A percentile compares a stretch with the other conserved stretches of the same genome.
Evolutionary conservation across 1,284 basidiomycete species (phyloP).

Genomic region (Austroboletus niveus): DNA sequence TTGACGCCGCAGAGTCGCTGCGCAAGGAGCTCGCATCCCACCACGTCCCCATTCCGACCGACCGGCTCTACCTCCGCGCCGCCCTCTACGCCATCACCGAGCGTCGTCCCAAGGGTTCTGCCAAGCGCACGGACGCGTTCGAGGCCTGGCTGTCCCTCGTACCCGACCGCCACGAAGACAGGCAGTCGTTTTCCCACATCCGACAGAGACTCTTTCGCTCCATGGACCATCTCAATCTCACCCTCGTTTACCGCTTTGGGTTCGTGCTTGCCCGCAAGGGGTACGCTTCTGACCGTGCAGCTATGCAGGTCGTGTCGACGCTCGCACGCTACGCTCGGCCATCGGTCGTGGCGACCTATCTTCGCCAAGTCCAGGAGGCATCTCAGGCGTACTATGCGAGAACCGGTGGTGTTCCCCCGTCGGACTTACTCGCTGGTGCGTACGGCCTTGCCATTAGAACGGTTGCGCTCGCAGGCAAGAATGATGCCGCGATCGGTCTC

Average conservation of each 20-base stretch:
- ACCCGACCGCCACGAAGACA: conserved; percentile 19
- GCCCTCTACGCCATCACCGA: conserved; percentile 24
- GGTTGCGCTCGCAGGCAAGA: conserved; percentile 18
- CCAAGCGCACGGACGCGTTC: conserved; percentile 19
- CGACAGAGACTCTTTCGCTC: conserved; percentile 24
- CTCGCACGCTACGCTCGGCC: conserved; percentile 26
- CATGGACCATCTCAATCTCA: conserved; percentile 29
- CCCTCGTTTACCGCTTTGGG: conserved; percentile 27
- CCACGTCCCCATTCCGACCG: conserved; percentile 18
- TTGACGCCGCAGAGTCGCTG: conserved; percentile 24
- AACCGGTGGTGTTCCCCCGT: not conserved
- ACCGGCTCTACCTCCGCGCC: conserved; percentile 26
- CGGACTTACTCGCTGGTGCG: conserved; percentile 7
- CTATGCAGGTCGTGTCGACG: conserved; percentile 21
- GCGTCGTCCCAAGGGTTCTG: conserved; percentile 2
- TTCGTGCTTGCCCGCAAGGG: conserved; percentile 29
- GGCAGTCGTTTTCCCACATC: conserved; percentile 23
- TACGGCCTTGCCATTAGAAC: conserved; percentile 27
- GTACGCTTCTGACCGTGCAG: conserved; percentile 15
- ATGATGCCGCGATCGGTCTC: conserved; percentile 18
- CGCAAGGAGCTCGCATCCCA: conserved; percentile 28
- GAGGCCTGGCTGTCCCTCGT: conserved; percentile 28
- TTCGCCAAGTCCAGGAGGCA: conserved; percentile 17
- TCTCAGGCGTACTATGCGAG: conserved; percentile 9
- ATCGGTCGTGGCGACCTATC: conserved; percentile 20